Percentiles rank a stretch among this genome's conserved stretches.
phyloP scores from a whole-genome alignment of 2,329 filamentous ascomycete species.

The Hawksworthiomyces lignivorus region DNA sequence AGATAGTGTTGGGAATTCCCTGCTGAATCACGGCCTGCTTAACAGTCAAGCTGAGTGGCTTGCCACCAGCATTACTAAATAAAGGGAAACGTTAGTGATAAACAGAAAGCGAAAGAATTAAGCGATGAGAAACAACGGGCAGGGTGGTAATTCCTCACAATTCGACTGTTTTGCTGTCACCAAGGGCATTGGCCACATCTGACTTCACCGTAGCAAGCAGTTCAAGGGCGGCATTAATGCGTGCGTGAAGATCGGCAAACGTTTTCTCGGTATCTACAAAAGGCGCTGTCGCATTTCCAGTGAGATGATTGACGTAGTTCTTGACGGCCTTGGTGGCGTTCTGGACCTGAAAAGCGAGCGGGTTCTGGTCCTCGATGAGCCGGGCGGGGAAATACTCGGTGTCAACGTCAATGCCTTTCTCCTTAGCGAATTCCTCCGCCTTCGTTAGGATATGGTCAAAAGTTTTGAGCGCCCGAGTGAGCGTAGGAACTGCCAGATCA shows the following conservation, averaged over 20 bases:
- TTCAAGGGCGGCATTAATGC: conserved; percentile 21
- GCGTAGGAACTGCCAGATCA: conserved; percentile 20
- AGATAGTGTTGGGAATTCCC: conserved; percentile 51
- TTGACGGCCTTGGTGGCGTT: conserved; percentile 21
- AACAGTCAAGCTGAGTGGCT: conserved; percentile 12
- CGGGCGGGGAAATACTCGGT: conserved; percentile 18
- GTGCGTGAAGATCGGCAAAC: conserved; percentile 24
- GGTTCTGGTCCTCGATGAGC: conserved; percentile 27
- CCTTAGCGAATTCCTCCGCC: conserved; percentile 22
- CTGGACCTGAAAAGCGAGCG: conserved; percentile 29
- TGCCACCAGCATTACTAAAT: conserved; percentile 4
- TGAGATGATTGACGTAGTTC: conserved; percentile 21
- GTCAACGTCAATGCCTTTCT: conserved; percentile 20
- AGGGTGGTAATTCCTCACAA: not conserved
- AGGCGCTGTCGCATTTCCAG: conserved; percentile 13
- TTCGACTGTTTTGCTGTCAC: conserved; percentile 13
- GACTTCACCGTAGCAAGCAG: conserved; percentile 22
- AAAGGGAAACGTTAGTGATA: too few species aligned
- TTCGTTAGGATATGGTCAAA: conserved; percentile 25
- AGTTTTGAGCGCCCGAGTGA: conserved; percentile 18
- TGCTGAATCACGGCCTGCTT: conserved; percentile 35
- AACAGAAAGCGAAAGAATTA: too few species aligned
- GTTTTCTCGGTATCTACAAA: conserved; percentile 25
- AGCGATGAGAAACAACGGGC: not conserved
- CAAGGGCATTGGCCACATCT: conserved; percentile 18